Evolutionary conservation across 208 protist species (phyloP).

Genomic region (Acanthamoeba healyi): DNA sequence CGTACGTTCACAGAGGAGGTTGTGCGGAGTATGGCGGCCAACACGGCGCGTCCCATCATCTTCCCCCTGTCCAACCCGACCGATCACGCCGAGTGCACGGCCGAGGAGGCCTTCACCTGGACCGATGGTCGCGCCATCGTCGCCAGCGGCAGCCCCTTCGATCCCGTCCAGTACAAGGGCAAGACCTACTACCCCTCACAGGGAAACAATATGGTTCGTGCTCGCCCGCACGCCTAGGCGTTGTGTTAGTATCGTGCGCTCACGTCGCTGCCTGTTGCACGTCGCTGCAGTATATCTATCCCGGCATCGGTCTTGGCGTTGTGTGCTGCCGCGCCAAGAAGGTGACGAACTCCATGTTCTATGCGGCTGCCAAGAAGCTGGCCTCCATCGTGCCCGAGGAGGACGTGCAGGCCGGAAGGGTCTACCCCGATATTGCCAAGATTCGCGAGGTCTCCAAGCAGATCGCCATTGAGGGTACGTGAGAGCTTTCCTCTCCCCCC

Average conservation of each 20-base stretch:
- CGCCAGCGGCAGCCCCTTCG: slow-evolving; percentile 97
- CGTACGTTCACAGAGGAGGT: slow-evolving; percentile 96
- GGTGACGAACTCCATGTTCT: slow-evolving; percentile 94
- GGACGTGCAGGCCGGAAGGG: slow-evolving; percentile 72
- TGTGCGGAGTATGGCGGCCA: slow-evolving; percentile 90
- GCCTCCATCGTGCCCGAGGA: slow-evolving; percentile 44
- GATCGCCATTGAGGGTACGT: slow-evolving; percentile 79
- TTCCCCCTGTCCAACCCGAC: slow-evolving; percentile 96
- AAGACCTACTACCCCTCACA: slow-evolving; percentile 93
- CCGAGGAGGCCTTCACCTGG: slow-evolving; percentile 95
- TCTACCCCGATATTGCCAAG: slow-evolving; percentile 77
- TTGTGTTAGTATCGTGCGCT: no score
- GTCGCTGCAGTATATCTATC: slow-evolving; percentile 86
- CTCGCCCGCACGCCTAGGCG: no score
- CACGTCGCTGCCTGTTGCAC: no score
- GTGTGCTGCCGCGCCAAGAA: slow-evolving; percentile 76
- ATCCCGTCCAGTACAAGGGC: slow-evolving; percentile 90
- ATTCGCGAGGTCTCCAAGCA: slow-evolving; percentile 81
- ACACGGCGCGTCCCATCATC: slow-evolving; percentile 94
- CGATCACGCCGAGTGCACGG: slow-evolving; percentile 92
- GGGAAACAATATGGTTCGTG: slow-evolving; percentile 95
- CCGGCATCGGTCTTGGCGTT: slow-evolving; percentile 94
- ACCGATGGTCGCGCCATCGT: slow-evolving; percentile 96
- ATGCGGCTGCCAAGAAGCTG: slow-evolving; percentile 86
- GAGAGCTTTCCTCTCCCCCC: no score